Evolutionary conservation across 805 yeast species (phyloP), one percentile per base, ranked within the genome.

Genomic region (Candida khao-thaluensis): DNA sequence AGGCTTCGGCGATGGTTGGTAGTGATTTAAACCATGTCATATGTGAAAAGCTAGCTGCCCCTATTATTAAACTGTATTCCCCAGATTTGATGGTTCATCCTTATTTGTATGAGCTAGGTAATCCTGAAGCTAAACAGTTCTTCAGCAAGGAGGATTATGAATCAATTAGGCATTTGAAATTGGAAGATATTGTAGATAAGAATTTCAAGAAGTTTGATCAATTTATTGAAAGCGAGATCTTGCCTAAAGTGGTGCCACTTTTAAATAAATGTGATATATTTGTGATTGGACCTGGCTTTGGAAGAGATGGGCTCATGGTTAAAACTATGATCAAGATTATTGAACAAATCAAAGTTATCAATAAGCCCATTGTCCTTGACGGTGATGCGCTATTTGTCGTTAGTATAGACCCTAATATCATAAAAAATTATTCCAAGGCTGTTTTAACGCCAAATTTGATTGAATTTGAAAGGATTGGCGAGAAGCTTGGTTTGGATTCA

Each of bases 21-120:
- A 82, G 89, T 38, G 99, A 91, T 57, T 69, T 93, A 65, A 76
- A 91, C 25, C 98, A 91, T 60, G 74, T 91, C 7, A 72, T 93
- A n/a, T 93, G 98, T 64, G 95, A 88, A 49, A 60, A 65, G 36
- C 63, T 67, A 21, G 97, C 97, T 1, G 90, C 86, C 0, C 64
- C 82, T 0, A 82, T 87, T 5, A 88, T 91, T 54, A 91, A 91
- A 61, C 64, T 82, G 20, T 93, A 93, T 61, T 78, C 95, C 5
- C 98, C 99, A 0, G 89, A 91, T 55, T 64, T 91, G 35, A 93
- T 91, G 97, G 95, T 93, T 1, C 98, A 93, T 65, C 98, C 98
- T 0, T 88, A 87, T 57, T 57, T 90, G 48, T 71, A 64, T 40
- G 89, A 80, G 50, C 53, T 69, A 41, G 62, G 57, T 34, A 58